A percentile compares a stretch with the other conserved stretches of the same genome.
These are phyloP conservation scores for Suillus clintonianus DNA, from an alignment of 768 basidiomycete genomes.

Conservation along the genomic window DNA sequence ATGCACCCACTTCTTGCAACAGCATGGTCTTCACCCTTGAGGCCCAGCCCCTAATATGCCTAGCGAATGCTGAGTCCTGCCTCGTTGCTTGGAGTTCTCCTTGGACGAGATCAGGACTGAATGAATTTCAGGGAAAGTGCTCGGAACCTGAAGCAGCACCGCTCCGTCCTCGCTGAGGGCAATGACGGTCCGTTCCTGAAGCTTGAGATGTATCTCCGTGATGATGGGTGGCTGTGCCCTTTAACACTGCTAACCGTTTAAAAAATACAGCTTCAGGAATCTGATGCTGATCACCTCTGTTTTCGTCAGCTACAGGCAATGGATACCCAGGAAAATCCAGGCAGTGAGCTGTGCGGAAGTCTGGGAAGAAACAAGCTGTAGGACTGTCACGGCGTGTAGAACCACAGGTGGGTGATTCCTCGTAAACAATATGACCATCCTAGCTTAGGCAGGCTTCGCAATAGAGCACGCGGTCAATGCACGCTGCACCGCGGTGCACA, in stretches of 20 bases:
- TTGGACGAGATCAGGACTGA: background rate
- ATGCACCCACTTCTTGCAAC: slow-evolving; percentile 4
- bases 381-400: no score
- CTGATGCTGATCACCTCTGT: background rate
- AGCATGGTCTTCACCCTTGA: slow-evolving; percentile 1
- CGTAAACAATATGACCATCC: no score
- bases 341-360: no score
- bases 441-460: no score
- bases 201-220: background rate
- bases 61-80: no score
- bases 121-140: background rate
- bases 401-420: no score
- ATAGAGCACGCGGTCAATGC: no score
- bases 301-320: no score
- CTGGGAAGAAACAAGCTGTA: no score
- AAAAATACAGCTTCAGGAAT: background rate
- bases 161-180: background rate
- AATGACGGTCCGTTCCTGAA: background rate
- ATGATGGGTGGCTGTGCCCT: background rate
- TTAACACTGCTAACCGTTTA: background rate
- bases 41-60: background rate
- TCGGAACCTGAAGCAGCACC: background rate
- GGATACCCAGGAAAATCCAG: no score
- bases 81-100: background rate
- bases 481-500: no score